A percentile compares a stretch with the other conserved stretches of the same genome.
Conservation (phyloP, 73 alveolate genomes). For the Urostyla sp. region DNA sequence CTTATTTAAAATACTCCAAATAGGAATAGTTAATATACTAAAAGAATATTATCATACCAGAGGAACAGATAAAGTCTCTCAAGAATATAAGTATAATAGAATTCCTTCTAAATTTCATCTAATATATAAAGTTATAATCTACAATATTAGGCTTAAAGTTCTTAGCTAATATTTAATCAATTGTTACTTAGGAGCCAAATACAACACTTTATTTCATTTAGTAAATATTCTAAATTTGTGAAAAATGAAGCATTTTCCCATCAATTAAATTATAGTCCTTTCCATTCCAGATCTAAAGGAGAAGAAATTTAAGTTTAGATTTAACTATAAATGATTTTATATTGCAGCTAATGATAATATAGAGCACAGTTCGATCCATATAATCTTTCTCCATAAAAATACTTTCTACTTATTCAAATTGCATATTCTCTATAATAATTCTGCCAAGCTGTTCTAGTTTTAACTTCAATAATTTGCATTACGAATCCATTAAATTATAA, state of each 20-base stretch:
- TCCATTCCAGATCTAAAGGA: conserved; percentile 68
- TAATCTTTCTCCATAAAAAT: conserved; percentile 60
- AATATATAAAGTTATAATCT: conserved; percentile 58
- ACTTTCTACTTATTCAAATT: conserved; percentile 40
- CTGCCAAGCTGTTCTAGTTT: conserved; percentile 9
- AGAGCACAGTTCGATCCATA: conserved; percentile 54
- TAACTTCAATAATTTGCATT: neutral
- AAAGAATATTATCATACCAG: conserved; percentile 12
- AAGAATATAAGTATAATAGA: conserved; percentile 43
- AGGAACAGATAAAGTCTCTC: conserved; percentile 59
- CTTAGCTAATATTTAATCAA: conserved; percentile 15
- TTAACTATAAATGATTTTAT: conserved; percentile 5
- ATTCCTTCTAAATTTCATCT: conserved; percentile 44
- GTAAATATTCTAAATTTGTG: conserved; percentile 25
- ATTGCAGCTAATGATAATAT: conserved; percentile 57
- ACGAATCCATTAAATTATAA: conserved; percentile 21
- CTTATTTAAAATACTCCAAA: conserved; percentile 23
- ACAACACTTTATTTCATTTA: conserved; percentile 8
- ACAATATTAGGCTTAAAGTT: conserved; percentile 55
- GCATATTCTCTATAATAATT: conserved; percentile 28
- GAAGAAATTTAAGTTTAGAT: conserved; percentile 30
- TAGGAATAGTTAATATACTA: conserved; percentile 56
- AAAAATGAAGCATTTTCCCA: conserved; percentile 65
- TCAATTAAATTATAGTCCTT: conserved; percentile 44
- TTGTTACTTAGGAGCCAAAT: conserved; percentile 46